Evolutionary conservation across 805 yeast species (phyloP).

Genomic region (Dipodascus geniculatus): DNA sequence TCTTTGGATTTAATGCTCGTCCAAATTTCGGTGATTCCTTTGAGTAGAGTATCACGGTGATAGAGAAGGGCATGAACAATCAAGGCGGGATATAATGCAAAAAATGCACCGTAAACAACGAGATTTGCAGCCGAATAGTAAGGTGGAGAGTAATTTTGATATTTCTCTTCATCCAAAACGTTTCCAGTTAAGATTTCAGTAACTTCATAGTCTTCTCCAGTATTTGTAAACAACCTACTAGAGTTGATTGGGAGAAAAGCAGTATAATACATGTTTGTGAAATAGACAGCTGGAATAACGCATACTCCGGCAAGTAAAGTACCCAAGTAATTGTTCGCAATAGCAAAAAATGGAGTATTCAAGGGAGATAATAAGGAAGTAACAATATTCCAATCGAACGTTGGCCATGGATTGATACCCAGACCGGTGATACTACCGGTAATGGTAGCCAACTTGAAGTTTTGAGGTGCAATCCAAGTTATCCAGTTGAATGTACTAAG

Average conservation of each 20-base stretch:
- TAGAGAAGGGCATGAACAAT: slow-evolving; percentile 36
- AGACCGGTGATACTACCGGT: slow-evolving; percentile 39
- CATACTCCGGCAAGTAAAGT: slow-evolving; percentile 8
- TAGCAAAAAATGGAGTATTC: slow-evolving; percentile 11
- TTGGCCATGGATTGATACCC: slow-evolving; percentile 32
- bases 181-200: slow-evolving; percentile 35
- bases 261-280: slow-evolving; percentile 31
- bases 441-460: slow-evolving; percentile 46
- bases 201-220: slow-evolving; percentile 37
- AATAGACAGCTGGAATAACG: slow-evolving; percentile 29
- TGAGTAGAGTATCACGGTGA: slow-evolving; percentile 30
- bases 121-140: slow-evolving; percentile 51
- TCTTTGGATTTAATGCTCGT: slow-evolving; percentile 11
- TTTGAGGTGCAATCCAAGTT: slow-evolving; percentile 43
- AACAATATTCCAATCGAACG: slow-evolving; percentile 30
- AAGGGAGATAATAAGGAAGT: slow-evolving; percentile 30
- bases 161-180: slow-evolving; percentile 35
- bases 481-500: slow-evolving; percentile 55
- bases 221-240: slow-evolving; percentile 39
- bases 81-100: slow-evolving; percentile 44
- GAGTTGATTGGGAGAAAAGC: slow-evolving; percentile 33
- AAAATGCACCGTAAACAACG: slow-evolving; percentile 44
- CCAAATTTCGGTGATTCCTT: slow-evolving; percentile 5
- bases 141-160: slow-evolving; percentile 50
- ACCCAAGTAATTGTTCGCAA: slow-evolving; percentile 8